Conservation (phyloP, 371 early-diverging fungal genomes). For the Mucor indicus region DNA sequence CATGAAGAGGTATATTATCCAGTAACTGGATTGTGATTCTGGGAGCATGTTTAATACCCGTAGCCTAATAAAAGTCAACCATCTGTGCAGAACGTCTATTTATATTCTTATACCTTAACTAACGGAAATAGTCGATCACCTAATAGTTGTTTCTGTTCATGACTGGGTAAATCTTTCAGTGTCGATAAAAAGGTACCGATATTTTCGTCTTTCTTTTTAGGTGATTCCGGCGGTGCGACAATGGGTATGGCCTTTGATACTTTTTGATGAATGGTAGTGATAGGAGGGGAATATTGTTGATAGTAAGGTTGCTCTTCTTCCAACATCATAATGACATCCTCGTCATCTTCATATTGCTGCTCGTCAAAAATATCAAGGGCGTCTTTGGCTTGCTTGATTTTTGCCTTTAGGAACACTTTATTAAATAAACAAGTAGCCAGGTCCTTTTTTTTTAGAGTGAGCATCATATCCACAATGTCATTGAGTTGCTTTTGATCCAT, state of each 20-base stretch:
- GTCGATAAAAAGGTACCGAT: constrained; percentile 27
- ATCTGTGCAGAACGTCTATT: too few species aligned
- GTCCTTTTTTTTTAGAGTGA: constrained; percentile 47
- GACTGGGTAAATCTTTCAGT: constrained; percentile 19
- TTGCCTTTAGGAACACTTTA: constrained; percentile 32
- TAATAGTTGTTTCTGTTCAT: constrained; percentile 38
- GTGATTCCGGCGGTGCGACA: constrained; percentile 10
- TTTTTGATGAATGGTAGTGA: not conserved
- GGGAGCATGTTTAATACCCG: constrained; percentile 36
- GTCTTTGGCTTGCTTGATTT: constrained; percentile 37
- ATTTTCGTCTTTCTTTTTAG: constrained; percentile 12
- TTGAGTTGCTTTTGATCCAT: constrained; percentile 15
- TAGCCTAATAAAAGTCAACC: constrained; percentile 19
- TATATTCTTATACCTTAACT: constrained; percentile 29
- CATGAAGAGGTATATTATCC: constrained; percentile 43
- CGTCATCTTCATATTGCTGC: too few species aligned
- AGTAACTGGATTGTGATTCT: constrained; percentile 46
- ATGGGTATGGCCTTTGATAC: constrained; percentile 20
- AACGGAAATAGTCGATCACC: constrained; percentile 41
- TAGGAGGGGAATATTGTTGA: not conserved
- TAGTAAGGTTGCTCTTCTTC: constrained; percentile 16
- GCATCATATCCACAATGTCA: constrained; percentile 46
- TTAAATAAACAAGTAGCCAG: constrained; percentile 49
- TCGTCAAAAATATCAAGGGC: constrained; percentile 41
- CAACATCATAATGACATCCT: too few species aligned